phyloP scores from a whole-genome alignment of 257 asterid genomes.

The Capsicum rhomboideum region DNA sequence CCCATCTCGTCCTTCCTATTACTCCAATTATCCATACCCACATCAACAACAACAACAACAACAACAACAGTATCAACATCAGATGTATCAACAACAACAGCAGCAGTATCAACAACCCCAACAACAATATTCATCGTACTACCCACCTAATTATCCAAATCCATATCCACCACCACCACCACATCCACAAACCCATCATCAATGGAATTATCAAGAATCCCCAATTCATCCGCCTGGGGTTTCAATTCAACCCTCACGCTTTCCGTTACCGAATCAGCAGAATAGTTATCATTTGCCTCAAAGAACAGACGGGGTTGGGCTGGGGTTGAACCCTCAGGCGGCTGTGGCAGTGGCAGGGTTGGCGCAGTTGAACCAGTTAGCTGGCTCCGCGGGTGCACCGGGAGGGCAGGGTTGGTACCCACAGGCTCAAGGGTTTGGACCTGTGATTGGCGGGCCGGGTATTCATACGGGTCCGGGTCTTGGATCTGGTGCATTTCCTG shows the following conservation, averaged over 20 bases:
- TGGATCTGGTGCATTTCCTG: neutral
- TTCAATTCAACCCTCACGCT: neutral
- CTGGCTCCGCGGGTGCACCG: neutral
- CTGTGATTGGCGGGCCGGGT: neutral
- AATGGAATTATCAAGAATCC: neutral
- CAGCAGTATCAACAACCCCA: neutral
- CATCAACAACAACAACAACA: neutral
- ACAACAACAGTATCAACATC: neutral
- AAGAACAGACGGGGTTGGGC: neutral
- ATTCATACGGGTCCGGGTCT: neutral
- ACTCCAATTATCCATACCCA: neutral
- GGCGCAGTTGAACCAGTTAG: neutral
- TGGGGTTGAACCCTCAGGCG: neutral
- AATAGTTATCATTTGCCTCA: neutral
- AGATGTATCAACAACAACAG: neutral
- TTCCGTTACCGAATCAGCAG: conserved; percentile 7
- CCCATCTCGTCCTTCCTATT: neutral
- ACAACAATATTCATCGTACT: neutral
- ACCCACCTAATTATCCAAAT: neutral
- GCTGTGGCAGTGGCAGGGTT: neutral
- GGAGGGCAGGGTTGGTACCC: neutral
- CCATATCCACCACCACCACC: neutral
- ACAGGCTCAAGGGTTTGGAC: neutral
- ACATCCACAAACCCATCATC: neutral
- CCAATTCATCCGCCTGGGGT: neutral